phyloP scores from a whole-genome alignment of 495 filamentous ascomycete species.

The Saxispiralis lemnorum region DNA sequence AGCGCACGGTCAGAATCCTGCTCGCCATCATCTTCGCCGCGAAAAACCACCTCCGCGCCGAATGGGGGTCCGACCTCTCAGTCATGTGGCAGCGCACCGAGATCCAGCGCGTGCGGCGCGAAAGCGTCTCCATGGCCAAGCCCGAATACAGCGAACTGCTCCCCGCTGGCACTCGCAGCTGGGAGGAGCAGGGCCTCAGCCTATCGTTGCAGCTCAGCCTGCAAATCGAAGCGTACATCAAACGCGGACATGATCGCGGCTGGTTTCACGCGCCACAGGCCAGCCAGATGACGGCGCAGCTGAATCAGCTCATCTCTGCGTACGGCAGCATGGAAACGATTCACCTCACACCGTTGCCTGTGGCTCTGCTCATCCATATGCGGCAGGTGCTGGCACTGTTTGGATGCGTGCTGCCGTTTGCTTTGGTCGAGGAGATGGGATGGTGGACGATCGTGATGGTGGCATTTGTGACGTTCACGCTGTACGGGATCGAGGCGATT shows the following conservation, averaged over 20 bases:
- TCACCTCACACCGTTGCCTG: slow-evolving; percentile 49
- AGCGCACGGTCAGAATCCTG: slow-evolving; percentile 40
- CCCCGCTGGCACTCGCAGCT: slow-evolving; percentile 39
- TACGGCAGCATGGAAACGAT: slow-evolving; percentile 65
- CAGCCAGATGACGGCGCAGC: slow-evolving; percentile 41
- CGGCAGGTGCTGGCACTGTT: slow-evolving; percentile 60
- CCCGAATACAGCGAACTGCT: slow-evolving; percentile 45
- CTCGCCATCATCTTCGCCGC: slow-evolving; percentile 58
- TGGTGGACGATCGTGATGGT: slow-evolving; percentile 57
- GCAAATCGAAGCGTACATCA: slow-evolving; percentile 53
- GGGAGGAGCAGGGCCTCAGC: slow-evolving; percentile 47
- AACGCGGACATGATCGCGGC: slow-evolving; percentile 37
- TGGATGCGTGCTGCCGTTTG: slow-evolving; percentile 55
- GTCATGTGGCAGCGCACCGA: slow-evolving; percentile 8
- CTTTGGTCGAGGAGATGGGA: slow-evolving; percentile 50
- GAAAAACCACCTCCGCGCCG: slow-evolving; percentile 57
- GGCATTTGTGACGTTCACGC: slow-evolving; percentile 49
- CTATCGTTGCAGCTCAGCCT: slow-evolving; percentile 49
- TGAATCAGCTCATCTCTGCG: slow-evolving; percentile 44
- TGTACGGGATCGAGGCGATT: slow-evolving; percentile 61
- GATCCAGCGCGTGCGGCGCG: slow-evolving; percentile 6
- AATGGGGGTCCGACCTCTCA: slow-evolving; percentile 40
- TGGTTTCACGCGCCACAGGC: slow-evolving; percentile 48
- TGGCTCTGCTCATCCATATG: slow-evolving; percentile 62
- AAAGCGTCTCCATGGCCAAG: slow-evolving; percentile 26